These are phyloP conservation scores for Colletotrichum navitas DNA, from an alignment of 2,329 filamentous ascomycete genomes.

Conservation along the genomic window DNA sequence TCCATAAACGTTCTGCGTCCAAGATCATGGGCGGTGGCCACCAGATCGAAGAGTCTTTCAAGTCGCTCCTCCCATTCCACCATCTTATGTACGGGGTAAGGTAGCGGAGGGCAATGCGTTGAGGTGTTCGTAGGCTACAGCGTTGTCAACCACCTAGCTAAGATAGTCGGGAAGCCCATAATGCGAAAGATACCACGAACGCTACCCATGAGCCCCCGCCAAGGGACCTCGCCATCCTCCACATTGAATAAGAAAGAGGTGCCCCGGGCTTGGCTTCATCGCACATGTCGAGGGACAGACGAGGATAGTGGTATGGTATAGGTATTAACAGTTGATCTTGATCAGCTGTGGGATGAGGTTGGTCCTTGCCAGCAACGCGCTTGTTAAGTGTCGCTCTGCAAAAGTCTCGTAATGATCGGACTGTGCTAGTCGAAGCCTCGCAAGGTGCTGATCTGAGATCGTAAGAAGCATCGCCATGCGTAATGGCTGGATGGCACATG, in stretches of 20 bases:
- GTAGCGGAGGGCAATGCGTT: too few relatives aligned
- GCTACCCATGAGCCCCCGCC: constrained; percentile 42
- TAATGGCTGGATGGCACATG: constrained; percentile 42
- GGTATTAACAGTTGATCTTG: constrained; percentile 42
- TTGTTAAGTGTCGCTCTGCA: constrained; percentile 44
- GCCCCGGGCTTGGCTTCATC: constrained; percentile 38
- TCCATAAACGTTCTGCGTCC: constrained; percentile 21
- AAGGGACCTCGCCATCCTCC: constrained; percentile 41
- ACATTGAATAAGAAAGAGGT: constrained; percentile 41
- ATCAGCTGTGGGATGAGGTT: constrained; percentile 42
- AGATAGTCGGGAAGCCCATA: constrained; percentile 34
- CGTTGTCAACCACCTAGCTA: too few relatives aligned
- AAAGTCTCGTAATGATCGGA: constrained; percentile 32
- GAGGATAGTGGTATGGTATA: constrained; percentile 45
- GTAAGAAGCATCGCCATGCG: constrained; percentile 46
- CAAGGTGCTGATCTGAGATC: constrained; percentile 45
- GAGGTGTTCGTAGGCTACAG: too few relatives aligned
- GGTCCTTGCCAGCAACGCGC: constrained; percentile 43
- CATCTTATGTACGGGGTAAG: constrained; percentile 9
- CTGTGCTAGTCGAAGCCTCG: constrained; percentile 24
- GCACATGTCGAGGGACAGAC: constrained; percentile 44
- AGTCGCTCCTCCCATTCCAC: constrained; percentile 42
- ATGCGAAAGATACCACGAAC: constrained; percentile 43
- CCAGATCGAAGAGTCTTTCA: constrained; percentile 34
- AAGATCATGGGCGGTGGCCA: constrained; percentile 26